These are phyloP conservation scores for Erythrophleum ivorense DNA, from an alignment of 331 rosid genomes.

Conservation along the genomic window DNA sequence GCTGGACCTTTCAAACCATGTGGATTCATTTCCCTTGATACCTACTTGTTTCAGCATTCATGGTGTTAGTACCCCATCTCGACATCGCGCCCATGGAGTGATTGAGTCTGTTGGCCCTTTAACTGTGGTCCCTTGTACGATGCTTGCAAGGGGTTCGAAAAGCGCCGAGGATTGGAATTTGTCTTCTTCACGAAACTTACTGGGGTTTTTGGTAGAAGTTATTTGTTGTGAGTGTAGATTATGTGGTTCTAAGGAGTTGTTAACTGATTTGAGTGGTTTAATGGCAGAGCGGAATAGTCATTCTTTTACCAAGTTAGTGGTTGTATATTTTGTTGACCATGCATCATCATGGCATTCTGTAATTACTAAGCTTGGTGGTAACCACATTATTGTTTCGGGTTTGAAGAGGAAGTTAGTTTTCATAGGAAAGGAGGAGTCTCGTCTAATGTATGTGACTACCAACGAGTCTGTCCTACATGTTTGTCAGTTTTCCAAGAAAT, in stretches of 20 bases:
- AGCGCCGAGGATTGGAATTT: slow-evolving; percentile 33
- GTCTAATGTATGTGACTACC: slow-evolving; percentile 68
- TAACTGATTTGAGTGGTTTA: slow-evolving; percentile 33
- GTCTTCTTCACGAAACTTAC: slow-evolving; percentile 38
- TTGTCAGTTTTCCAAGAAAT: slow-evolving; percentile 41
- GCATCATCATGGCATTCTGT: slow-evolving; percentile 82
- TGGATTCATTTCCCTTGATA: slow-evolving; percentile 44
- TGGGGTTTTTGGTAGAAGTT: slow-evolving; percentile 69
- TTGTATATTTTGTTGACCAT: slow-evolving; percentile 66
- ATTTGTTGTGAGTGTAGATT: slow-evolving; percentile 64
- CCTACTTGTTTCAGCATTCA: slow-evolving; percentile 26
- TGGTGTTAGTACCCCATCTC: slow-evolving; percentile 43
- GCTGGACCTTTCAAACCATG: slow-evolving; percentile 12
- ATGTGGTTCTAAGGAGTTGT: slow-evolving; percentile 52
- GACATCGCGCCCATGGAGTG: slow-evolving; percentile 54
- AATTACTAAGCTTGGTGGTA: slow-evolving; percentile 62
- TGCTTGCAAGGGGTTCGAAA: slow-evolving; percentile 34
- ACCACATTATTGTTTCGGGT: slow-evolving; percentile 51
- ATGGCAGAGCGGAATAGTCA: slow-evolving; percentile 48
- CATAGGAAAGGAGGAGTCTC: slow-evolving; percentile 62
- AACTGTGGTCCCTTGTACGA: slow-evolving; percentile 58
- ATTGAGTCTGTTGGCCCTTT: slow-evolving; percentile 68
- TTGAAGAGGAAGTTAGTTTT: slow-evolving; percentile 74
- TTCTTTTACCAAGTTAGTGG: slow-evolving; percentile 53
- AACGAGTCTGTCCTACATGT: slow-evolving; percentile 58